Evolutionary conservation across 768 basidiomycete genomes (phyloP).

Genomic region (Lactifluus piperatus): DNA sequence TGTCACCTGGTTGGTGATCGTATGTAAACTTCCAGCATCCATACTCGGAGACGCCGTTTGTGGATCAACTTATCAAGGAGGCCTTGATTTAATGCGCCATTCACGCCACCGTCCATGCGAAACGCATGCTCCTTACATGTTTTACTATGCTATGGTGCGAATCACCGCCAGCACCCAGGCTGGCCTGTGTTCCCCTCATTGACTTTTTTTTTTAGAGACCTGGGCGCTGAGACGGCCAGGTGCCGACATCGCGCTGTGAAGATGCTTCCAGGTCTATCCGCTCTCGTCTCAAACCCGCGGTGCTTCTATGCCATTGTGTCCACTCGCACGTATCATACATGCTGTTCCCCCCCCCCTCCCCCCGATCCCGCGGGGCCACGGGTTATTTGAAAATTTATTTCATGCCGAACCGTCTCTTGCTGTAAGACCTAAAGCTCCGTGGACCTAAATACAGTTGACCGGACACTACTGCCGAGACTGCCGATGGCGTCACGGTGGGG

Average conservation of each 20-base stretch:
- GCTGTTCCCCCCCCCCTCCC: not conserved
- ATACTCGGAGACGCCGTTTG: conserved; percentile 52
- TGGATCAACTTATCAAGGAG: conserved; percentile 52
- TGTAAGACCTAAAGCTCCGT: conserved; percentile 46
- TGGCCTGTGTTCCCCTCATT: not conserved
- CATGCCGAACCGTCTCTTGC: not conserved
- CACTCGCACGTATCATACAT: conserved; percentile 41
- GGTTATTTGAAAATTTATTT: not conserved
- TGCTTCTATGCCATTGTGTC: conserved; percentile 56
- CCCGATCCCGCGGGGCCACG: not conserved
- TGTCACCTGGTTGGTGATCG: not conserved
- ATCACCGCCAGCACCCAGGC: not conserved
- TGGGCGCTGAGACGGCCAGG: conserved; percentile 60
- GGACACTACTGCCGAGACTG: too few species aligned
- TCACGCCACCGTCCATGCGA: conserved; percentile 52
- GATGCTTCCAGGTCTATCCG: conserved; percentile 36
- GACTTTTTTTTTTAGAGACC: conserved; percentile 34
- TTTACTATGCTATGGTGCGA: conserved; percentile 54
- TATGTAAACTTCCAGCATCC: conserved; percentile 49
- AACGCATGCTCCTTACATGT: conserved; percentile 47
- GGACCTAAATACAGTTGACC: too few species aligned
- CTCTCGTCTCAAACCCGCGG: conserved; percentile 50
- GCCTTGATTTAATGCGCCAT: conserved; percentile 49
- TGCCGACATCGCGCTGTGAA: conserved; percentile 50
- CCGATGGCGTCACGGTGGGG: conserved; percentile 34